These are phyloP conservation scores for Phytophthora tubulina DNA, from an alignment of 352 stramenopile genomes.

Conservation along the genomic window DNA sequence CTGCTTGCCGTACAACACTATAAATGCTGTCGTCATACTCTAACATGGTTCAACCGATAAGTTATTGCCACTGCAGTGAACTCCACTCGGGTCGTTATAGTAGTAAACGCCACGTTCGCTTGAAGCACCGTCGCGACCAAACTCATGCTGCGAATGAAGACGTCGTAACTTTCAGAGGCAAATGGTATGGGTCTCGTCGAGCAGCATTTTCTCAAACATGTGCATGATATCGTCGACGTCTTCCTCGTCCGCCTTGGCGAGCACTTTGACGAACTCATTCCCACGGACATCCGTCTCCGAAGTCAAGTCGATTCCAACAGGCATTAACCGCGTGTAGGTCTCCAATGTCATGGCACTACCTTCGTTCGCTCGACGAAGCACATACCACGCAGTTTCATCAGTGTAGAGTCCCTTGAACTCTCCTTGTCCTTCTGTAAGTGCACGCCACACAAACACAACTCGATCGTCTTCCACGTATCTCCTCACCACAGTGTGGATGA, in stretches of 20 bases:
- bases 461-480: conserved; percentile 48
- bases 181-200: not conserved
- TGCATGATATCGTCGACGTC: not conserved
- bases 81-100: no score
- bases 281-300: not conserved
- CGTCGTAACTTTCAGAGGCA: not conserved
- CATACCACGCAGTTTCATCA: conserved; percentile 56
- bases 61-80: no score
- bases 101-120: no score
- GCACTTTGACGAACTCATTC: conserved; percentile 3
- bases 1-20: no score
- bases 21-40: no score
- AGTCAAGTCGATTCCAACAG: not conserved
- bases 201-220: not conserved
- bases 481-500: conserved; percentile 32
- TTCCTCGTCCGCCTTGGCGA: conserved; percentile 7
- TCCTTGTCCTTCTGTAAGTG: conserved; percentile 40
- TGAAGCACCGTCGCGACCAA: no score
- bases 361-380: conserved; percentile 5
- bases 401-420: conserved; percentile 43
- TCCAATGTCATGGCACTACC: not conserved
- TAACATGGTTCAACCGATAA: no score
- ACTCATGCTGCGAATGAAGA: no score
- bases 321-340: conserved; percentile 1
- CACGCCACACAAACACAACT: conserved; percentile 58